A percentile compares a stretch with the other conserved stretches of the same genome.
Evolutionary conservation across 495 filamentous ascomycete species (phyloP).

Genomic region (Podospora fimiseda): DNA sequence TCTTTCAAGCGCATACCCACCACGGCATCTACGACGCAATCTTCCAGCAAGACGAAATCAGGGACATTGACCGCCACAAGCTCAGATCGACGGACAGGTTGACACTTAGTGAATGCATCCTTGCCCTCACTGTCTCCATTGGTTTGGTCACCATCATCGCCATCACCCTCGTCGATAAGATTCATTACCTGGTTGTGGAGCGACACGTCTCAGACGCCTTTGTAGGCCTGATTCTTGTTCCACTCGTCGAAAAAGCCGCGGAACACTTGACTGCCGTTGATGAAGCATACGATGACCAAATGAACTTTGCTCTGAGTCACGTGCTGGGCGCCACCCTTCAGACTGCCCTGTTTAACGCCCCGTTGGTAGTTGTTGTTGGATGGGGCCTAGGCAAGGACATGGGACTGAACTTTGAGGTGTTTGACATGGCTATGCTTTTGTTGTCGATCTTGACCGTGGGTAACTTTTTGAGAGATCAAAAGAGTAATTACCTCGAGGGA

Average conservation of each 20-base stretch:
- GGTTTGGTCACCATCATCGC: constrained; percentile 74
- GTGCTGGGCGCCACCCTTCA: constrained; percentile 84
- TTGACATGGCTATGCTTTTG: constrained; percentile 82
- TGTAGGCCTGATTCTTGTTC: constrained; percentile 71
- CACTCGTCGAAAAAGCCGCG: constrained; percentile 84
- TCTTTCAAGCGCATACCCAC: constrained; percentile 78
- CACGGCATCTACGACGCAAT: constrained; percentile 62
- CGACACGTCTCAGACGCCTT: constrained; percentile 67
- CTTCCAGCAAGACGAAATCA: constrained; percentile 63
- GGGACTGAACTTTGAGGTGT: constrained; percentile 80
- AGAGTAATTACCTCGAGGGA: constrained; percentile 76
- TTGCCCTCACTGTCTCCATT: constrained; percentile 63
- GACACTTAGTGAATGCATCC: constrained; percentile 65
- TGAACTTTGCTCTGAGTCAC: constrained; percentile 89
- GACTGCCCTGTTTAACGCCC: constrained; percentile 83
- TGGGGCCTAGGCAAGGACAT: constrained; percentile 71
- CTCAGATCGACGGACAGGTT: constrained; percentile 67
- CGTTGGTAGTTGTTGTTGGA: constrained; percentile 74
- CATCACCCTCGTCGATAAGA: constrained; percentile 74
- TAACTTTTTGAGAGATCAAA: constrained; percentile 72
- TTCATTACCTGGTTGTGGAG: constrained; percentile 61
- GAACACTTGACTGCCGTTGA: constrained; percentile 88
- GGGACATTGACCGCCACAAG: constrained; percentile 62
- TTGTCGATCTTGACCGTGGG: constrained; percentile 81
- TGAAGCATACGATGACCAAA: constrained; percentile 80